A percentile compares a stretch with the other conserved stretches of the same genome.
phyloP scores from a whole-genome alignment of 108 stramenopile genomes.

The Nitzschia sp. region DNA sequence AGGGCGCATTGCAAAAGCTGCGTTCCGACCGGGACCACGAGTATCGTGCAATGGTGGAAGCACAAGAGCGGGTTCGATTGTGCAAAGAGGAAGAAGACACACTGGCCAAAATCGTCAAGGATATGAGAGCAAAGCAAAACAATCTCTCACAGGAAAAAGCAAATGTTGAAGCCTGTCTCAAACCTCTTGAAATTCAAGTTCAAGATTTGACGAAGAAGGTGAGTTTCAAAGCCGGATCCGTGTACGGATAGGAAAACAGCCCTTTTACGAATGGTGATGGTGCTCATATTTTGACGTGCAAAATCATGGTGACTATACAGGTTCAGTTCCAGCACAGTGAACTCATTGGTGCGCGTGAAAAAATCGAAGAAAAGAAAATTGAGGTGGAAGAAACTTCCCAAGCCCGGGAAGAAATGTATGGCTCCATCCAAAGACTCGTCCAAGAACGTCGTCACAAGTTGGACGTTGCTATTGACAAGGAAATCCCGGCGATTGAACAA shows the following conservation, averaged over 20 bases:
- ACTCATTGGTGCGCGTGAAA: slow-evolving; percentile 25
- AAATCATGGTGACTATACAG: neutral
- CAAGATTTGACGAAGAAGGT: slow-evolving; percentile 23
- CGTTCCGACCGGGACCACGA: slow-evolving; percentile 32
- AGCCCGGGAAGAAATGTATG: neutral
- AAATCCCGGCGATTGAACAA: neutral
- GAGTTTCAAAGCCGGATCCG: neutral
- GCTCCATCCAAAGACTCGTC: neutral
- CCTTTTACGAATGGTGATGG: too few species aligned
- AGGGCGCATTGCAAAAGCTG: slow-evolving; percentile 18
- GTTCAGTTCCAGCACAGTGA: slow-evolving; percentile 30
- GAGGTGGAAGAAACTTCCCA: slow-evolving; percentile 6
- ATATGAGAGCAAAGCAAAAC: slow-evolving; percentile 13
- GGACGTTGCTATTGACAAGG: neutral
- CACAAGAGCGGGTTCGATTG: slow-evolving; percentile 16
- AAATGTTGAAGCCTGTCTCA: slow-evolving; percentile 6
- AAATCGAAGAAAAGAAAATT: slow-evolving; percentile 13
- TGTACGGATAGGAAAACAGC: too few species aligned
- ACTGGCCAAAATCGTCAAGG: slow-evolving; percentile 1
- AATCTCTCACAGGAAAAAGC: neutral
- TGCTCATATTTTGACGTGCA: too few species aligned
- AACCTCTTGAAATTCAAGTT: slow-evolving; percentile 8
- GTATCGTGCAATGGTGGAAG: slow-evolving; percentile 16
- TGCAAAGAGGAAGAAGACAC: slow-evolving; percentile 10
- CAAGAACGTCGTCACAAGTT: slow-evolving; percentile 15